These are phyloP conservation scores for Meyerozyma athensensis DNA, from an alignment of 1,139 yeast species.

Conservation along the genomic window DNA sequence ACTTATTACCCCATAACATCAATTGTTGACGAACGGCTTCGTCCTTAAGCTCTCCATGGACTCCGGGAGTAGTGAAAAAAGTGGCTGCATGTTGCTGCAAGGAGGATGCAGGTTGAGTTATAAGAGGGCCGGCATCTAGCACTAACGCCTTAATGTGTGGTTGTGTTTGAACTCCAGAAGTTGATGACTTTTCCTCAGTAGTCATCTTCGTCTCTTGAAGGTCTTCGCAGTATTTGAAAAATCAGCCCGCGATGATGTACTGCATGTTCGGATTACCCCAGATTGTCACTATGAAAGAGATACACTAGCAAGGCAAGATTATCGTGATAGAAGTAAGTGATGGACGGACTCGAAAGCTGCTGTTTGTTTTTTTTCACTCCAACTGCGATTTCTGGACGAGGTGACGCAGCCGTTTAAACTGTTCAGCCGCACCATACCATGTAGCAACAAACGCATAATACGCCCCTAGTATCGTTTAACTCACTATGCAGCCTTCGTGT, in stretches of 20 bases:
- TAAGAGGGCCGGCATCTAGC: constrained; percentile 91
- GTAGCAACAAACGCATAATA: no score
- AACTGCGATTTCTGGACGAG: no score
- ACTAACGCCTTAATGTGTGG: constrained; percentile 50
- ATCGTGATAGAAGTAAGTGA: no score
- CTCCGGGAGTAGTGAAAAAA: constrained; percentile 90
- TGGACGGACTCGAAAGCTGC: no score
- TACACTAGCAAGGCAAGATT: no score
- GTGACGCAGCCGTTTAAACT: no score
- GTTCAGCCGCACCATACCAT: no score
- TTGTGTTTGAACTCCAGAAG: neutral
- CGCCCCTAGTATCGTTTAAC: no score
- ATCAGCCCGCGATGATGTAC: neutral
- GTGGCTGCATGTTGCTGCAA: constrained; percentile 63
- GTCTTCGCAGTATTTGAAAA: neutral
- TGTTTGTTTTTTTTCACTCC: no score
- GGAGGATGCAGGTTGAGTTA: constrained; percentile 77
- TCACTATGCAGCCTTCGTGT: no score
- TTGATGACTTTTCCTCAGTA: neutral
- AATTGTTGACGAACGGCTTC: constrained; percentile 78
- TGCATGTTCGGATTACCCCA: neutral
- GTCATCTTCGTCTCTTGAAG: neutral
- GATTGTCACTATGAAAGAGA: no score
- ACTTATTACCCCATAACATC: constrained; percentile 65
- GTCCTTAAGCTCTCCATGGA: constrained; percentile 79